Evolutionary conservation across 805 yeast genomes (phyloP), one percentile per base, ranked within the genome.

Genomic region (Kluyveromyces nonfermentans): DNA sequence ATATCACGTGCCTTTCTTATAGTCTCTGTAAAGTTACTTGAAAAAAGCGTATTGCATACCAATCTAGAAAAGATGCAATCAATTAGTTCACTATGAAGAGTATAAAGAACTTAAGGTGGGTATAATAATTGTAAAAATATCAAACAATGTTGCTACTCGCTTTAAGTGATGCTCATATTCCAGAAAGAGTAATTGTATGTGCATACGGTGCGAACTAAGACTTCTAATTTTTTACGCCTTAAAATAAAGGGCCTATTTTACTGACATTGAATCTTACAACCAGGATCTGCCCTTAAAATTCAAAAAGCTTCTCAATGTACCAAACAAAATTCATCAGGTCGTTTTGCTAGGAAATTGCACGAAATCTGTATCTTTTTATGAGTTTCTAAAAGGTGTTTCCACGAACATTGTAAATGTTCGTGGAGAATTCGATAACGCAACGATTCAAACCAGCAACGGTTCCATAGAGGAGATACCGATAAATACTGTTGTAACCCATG

Each of bases 121-220:
- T 6, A 25, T 14, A 6, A 25, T 10, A 4, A 10, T 25, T 4
- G 30, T 25, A 14, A 25, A 25, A 14, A 14, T 10, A 25, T 6
- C 30, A 31, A 16, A 37, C 18, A 8, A 83, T 84, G 93, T 70
- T 84, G 37, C 68, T 82, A 19, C 68, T 90, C 35, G 94, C 94
- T 2, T 77, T 90, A 50, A 95, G 96, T 8, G 97, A 90, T 59
- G 72, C 90, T 1, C 87, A 82, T 62, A 83, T 90, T 28, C 98
- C 98, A 1, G 88, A 86, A 45, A 70, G 96, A 51, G 85, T 90
- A 8, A 70, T 76, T 21, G 89, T 71, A 59, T 50, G 78, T 65
- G 30, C n/a, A 15, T 18, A 10, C 7, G 8, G 17, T 22, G 1
- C 20, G 5, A 6, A 16, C 2, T 33, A 9, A 25, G 7, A 25